Evolutionary conservation across 2,329 filamentous ascomycete genomes (phyloP).

Genomic region (Camillea tinctor): DNA sequence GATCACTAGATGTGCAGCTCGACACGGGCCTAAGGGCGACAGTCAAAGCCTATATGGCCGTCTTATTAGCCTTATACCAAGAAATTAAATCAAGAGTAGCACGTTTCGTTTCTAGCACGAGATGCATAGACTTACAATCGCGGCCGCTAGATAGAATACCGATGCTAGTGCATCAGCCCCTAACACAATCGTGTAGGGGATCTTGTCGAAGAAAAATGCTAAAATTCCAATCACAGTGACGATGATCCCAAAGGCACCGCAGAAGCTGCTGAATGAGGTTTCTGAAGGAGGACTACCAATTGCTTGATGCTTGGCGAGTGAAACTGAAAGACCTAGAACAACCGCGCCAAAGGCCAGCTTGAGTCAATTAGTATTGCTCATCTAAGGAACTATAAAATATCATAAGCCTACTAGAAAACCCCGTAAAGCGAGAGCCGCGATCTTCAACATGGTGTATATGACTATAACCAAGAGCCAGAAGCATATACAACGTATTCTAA

Average conservation of each 20-base stretch:
- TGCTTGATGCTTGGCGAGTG: slow-evolving; percentile 31
- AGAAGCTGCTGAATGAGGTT: slow-evolving; percentile 34
- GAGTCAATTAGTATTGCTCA: neutral
- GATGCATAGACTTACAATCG: slow-evolving; percentile 26
- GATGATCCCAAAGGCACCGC: slow-evolving; percentile 34
- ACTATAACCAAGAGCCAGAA: neutral
- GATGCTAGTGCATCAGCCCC: slow-evolving; percentile 29
- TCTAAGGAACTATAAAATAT: too few species aligned
- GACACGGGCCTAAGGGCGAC: slow-evolving; percentile 30
- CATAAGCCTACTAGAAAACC: slow-evolving; percentile 25
- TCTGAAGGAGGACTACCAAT: slow-evolving; percentile 27
- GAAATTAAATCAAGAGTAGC: too few species aligned
- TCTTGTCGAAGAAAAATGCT: slow-evolving; percentile 29
- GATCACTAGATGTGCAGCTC: slow-evolving; percentile 24
- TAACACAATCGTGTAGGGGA: slow-evolving; percentile 27
- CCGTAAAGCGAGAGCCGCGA: slow-evolving; percentile 20
- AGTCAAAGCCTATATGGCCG: slow-evolving; percentile 26
- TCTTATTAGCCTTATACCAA: neutral
- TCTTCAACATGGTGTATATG: slow-evolving; percentile 21
- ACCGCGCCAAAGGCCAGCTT: slow-evolving; percentile 33
- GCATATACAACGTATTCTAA: neutral
- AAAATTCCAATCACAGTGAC: slow-evolving; percentile 28
- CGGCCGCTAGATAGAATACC: slow-evolving; percentile 33
- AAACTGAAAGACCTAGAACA: slow-evolving; percentile 33
- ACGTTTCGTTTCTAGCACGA: neutral